These are phyloP conservation scores for Karstenula rhodostoma DNA, from an alignment of 2,329 filamentous ascomycete genomes.

Conservation along the genomic window DNA sequence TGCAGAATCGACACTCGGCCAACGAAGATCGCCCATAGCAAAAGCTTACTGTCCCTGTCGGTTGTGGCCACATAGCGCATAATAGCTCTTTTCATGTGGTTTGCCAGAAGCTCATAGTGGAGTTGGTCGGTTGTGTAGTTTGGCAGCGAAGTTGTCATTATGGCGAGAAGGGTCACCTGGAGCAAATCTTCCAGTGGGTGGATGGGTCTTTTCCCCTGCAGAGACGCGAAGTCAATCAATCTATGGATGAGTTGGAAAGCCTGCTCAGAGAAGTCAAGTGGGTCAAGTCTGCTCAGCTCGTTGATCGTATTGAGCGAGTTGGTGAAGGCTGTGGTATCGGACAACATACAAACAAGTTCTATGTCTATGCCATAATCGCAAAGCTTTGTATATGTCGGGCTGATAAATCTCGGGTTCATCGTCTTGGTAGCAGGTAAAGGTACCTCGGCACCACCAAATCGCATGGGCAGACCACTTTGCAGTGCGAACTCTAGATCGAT, in stretches of 20 bases:
- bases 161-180: slow-evolving; percentile 16
- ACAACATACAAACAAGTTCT: slow-evolving; percentile 2
- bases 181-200: slow-evolving; percentile 13
- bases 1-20: slow-evolving; percentile 11
- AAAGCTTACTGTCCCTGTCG: neutral
- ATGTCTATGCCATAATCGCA: neutral
- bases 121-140: slow-evolving; percentile 17
- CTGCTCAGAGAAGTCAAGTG: slow-evolving; percentile 16
- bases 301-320: slow-evolving; percentile 5
- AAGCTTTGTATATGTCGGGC: slow-evolving; percentile 1
- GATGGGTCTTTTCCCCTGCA: neutral
- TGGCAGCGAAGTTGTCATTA: slow-evolving; percentile 20
- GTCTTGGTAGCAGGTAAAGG: neutral
- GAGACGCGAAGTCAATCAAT: slow-evolving; percentile 13
- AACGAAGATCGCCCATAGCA: slow-evolving; percentile 19
- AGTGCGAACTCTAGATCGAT: slow-evolving; percentile 20
- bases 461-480: slow-evolving; percentile 9
- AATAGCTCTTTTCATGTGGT: slow-evolving; percentile 5
- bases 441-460: slow-evolving; percentile 12
- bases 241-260: slow-evolving; percentile 12
- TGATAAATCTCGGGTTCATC: neutral
- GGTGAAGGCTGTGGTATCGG: slow-evolving; percentile 9
- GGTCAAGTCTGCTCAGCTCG: slow-evolving; percentile 10
- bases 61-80: neutral
- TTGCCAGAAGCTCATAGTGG: slow-evolving; percentile 15